Base-by-base conservation (phyloP, 371 early-diverging fungal species). In the Apophysomyces ossiformis region DNA sequence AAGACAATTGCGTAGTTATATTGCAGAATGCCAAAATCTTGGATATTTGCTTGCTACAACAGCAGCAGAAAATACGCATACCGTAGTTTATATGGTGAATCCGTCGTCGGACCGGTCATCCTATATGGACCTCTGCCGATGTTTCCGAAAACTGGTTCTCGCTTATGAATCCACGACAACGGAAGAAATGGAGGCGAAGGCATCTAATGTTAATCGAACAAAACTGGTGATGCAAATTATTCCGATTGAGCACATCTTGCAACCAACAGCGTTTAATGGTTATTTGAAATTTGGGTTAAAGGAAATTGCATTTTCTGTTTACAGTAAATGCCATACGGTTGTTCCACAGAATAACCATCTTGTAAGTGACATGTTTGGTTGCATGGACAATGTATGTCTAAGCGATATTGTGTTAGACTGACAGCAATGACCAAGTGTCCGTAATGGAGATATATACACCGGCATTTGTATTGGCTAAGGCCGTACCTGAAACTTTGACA, bases 301-400 rank as follows among this genome's bases (percentile, higher is more conserved):
- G 58, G 85, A 87, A 16, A 83, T 89, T 65, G 89, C 88, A 7
- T 89, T 89, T 50, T 77, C 87, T 7, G 87, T 87, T 8, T 89
- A 87, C 57, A 77, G 75, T 37, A 85, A 83, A 66, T 87, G 87
- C 63, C 77, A 75, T 54, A 38, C 79, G 41, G 69, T 85, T 58
- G 71, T 85, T 15, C 71, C 77, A 65, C 66, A 77, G 36, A 62
- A 73, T 1, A 65, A 63, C 43, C 37, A 37, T 36, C 65, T 68
- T 50, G 70, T 74, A 69, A 56, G 21, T 26, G 2, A 26, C 1
- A 26, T 26, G 32, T 26, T 26, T 26, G 32, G 3, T 2, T 26
- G 0, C 32, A 26, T 26, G 32, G 32, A 26, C 32, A 26, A 26
- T 26, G 32, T 26, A 26, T 26, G 32, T 26, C 32, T 26, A 26